A percentile compares a stretch with the other conserved stretches of the same genome.
Evolutionary conservation across 257 asterid genomes (phyloP).

Genomic region (Handroanthus guayacan): DNA sequence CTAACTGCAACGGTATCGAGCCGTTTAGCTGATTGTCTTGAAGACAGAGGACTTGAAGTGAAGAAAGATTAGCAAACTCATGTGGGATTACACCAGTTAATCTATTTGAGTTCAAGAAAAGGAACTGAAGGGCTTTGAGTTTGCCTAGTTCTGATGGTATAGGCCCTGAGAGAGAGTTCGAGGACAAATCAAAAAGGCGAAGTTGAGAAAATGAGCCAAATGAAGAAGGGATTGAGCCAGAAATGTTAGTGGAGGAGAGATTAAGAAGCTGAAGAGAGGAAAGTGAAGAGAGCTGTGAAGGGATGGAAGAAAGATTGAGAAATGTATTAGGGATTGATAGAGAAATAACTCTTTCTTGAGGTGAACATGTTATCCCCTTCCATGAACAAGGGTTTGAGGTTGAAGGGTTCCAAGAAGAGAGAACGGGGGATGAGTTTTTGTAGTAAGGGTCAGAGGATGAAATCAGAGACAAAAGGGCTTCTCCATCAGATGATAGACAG

Average conservation of each 20-base stretch:
- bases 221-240: conserved; percentile 77
- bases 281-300: conserved; percentile 72
- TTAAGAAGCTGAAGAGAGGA: conserved; percentile 83
- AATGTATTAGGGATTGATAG: conserved; percentile 81
- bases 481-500: conserved; percentile 78
- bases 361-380: conserved; percentile 91
- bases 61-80: conserved; percentile 63
- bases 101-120: conserved; percentile 74
- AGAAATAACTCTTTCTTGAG: conserved; percentile 84
- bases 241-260: conserved; percentile 85
- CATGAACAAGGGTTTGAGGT: conserved; percentile 86
- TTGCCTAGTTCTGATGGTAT: conserved; percentile 72
- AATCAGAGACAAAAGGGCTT: conserved; percentile 82
- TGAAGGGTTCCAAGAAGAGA: conserved; percentile 84
- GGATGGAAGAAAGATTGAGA: conserved; percentile 79
- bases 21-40: conserved; percentile 89
- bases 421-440: conserved; percentile 60
- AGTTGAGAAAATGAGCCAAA: conserved; percentile 66
- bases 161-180: conserved; percentile 68
- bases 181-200: conserved; percentile 74
- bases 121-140: conserved; percentile 68
- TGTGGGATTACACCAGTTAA: conserved; percentile 75
- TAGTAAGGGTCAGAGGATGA: conserved; percentile 62
- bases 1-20: conserved; percentile 71
- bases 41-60: conserved; percentile 77